Evolutionary conservation across 2,329 filamentous ascomycete genomes (phyloP).

Genomic region (Aspergillus sp.): DNA sequence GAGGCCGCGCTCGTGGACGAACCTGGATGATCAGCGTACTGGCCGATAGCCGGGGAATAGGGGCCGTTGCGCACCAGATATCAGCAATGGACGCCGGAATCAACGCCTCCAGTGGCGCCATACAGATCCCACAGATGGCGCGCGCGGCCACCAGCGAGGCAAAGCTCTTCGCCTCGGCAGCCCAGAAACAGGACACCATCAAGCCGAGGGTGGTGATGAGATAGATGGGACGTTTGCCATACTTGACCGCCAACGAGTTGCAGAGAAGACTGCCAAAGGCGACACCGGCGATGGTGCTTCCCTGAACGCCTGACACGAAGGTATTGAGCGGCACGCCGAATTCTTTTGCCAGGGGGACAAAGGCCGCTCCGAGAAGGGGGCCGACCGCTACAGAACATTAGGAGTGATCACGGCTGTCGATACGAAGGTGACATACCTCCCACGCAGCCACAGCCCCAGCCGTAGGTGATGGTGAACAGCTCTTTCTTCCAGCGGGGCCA

Average conservation of each 20-base stretch:
- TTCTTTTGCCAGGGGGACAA: constrained; percentile 28
- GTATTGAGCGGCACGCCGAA: constrained; percentile 30
- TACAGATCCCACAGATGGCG: constrained; percentile 35
- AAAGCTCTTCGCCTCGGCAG: not conserved
- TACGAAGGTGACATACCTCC: constrained; percentile 28
- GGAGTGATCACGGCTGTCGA: not conserved
- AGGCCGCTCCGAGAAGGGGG: constrained; percentile 37
- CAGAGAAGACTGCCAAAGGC: constrained; percentile 36
- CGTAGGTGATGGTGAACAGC: constrained; percentile 38
- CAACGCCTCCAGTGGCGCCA: constrained; percentile 40
- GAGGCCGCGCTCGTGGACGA: constrained; percentile 44
- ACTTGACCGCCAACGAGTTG: constrained; percentile 37
- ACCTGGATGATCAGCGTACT: constrained; percentile 10
- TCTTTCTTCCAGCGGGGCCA: constrained; percentile 31
- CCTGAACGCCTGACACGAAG: constrained; percentile 36
- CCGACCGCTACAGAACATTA: constrained; percentile 30
- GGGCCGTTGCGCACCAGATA: constrained; percentile 27
- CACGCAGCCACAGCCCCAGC: constrained; percentile 40
- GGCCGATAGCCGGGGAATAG: not conserved
- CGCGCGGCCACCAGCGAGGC: constrained; percentile 28
- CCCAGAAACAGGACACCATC: not conserved
- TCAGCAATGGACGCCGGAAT: constrained; percentile 42
- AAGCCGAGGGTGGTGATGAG: constrained; percentile 30
- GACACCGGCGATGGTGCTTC: constrained; percentile 34
- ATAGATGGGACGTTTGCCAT: constrained; percentile 39